These are phyloP conservation scores for Edaphochlamys debaryana DNA, from an alignment of 139 green algal species.

Conservation along the genomic window DNA sequence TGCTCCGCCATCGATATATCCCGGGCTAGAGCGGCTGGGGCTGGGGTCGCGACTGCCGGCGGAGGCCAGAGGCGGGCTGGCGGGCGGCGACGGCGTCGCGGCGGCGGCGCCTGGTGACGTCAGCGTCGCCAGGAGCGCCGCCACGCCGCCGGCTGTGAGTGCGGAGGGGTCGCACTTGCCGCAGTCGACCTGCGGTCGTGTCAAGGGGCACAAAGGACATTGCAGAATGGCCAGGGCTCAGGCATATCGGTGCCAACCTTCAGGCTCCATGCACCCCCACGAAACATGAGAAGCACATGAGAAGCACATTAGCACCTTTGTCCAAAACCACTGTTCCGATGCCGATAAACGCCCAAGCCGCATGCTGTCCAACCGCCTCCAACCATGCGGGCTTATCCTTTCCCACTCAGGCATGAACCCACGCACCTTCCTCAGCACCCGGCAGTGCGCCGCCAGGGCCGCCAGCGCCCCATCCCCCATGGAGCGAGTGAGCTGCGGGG, in stretches of 20 bases:
- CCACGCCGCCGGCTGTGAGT: slow-evolving; percentile 1
- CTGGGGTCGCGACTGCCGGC: too few species aligned
- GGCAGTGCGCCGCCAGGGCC: slow-evolving; percentile 26
- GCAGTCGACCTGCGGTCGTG: slow-evolving; percentile 16
- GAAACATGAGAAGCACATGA: not conserved
- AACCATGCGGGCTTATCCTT: not conserved
- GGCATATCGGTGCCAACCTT: too few species aligned
- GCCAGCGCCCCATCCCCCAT: slow-evolving; percentile 23
- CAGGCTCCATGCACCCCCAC: too few species aligned
- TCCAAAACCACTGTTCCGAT: too few species aligned
- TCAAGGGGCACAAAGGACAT: not conserved
- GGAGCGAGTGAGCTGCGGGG: slow-evolving; percentile 16
- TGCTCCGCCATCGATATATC: too few species aligned
- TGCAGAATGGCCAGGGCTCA: not conserved
- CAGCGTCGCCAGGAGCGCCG: not conserved
- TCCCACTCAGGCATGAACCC: not conserved
- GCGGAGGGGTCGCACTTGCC: slow-evolving; percentile 13
- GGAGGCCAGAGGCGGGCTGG: too few species aligned
- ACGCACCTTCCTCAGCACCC: not conserved
- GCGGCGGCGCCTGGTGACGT: not conserved
- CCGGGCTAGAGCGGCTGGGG: too few species aligned
- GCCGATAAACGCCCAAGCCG: too few species aligned
- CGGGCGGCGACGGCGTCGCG: too few species aligned
- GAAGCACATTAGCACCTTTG: not conserved
- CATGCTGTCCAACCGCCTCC: too few species aligned